A percentile compares a stretch with the other conserved stretches of the same genome.
Evolutionary conservation across 2,329 filamentous ascomycete species (phyloP).

Genomic region (Cytospora paraplurivora): DNA sequence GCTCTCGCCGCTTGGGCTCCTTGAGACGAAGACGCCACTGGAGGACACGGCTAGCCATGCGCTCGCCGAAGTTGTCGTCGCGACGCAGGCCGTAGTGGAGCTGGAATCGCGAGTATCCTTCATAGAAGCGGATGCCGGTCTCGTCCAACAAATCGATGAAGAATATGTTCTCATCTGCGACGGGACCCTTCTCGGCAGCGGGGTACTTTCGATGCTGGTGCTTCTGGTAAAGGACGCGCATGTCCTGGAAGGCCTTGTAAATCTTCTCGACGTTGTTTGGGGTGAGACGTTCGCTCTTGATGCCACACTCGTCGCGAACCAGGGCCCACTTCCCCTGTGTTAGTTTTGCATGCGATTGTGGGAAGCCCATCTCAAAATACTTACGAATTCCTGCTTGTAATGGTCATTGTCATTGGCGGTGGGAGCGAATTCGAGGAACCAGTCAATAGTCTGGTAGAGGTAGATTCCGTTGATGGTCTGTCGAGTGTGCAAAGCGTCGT

Average conservation of each 20-base stretch:
- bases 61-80: slow-evolving; percentile 1
- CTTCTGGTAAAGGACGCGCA: background rate
- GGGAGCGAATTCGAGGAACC: background rate
- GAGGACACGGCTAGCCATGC: background rate
- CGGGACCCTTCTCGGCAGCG: background rate
- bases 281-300: background rate
- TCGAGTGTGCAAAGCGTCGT: background rate
- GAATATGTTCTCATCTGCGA: background rate
- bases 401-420: background rate
- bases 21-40: background rate
- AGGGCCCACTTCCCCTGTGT: background rate
- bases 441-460: background rate
- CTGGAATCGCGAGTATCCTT: background rate
- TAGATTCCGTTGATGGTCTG: background rate
- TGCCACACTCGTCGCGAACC: slow-evolving; percentile 1
- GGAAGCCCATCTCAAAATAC: background rate
- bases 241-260: background rate
- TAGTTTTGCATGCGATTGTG: background rate
- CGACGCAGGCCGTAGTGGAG: background rate
- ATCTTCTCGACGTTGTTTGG: background rate
- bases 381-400: background rate
- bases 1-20: background rate
- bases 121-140: background rate
- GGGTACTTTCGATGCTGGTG: background rate
- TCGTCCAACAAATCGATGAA: background rate